Evolutionary conservation across 352 stramenopile species (phyloP).

Genomic region (Globisporangium cederbergense): DNA sequence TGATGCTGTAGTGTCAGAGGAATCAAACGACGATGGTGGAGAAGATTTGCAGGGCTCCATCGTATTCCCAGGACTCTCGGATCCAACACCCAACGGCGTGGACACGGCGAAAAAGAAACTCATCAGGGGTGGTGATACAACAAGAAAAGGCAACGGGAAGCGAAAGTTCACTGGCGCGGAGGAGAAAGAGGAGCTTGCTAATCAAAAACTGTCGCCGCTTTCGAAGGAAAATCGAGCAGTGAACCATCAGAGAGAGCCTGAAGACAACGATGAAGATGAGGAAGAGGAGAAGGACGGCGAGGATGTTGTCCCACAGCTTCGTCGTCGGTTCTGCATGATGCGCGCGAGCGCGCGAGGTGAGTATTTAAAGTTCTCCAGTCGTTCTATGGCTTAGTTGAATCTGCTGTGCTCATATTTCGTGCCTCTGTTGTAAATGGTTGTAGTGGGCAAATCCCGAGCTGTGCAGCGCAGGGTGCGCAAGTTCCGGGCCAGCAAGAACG

Average conservation of each 20-base stretch:
- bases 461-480: slow-evolving; percentile 3
- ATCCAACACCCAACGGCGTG: background rate
- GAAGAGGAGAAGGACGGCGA: slow-evolving; percentile 8
- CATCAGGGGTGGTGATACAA: background rate
- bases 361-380: background rate
- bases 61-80: slow-evolving; percentile 11
- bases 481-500: background rate
- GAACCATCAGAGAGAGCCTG: background rate
- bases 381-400: background rate
- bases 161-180: background rate
- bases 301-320: slow-evolving; percentile 4
- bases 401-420: background rate
- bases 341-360: slow-evolving; percentile 29
- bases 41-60: background rate
- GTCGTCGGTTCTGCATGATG: slow-evolving; percentile 32
- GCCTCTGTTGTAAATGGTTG: background rate
- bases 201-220: background rate
- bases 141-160: background rate
- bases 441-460: slow-evolving; percentile 10
- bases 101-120: background rate
- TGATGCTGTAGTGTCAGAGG: background rate
- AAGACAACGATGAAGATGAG: background rate
- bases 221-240: background rate
- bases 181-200: background rate
- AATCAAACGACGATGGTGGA: background rate